These are phyloP conservation scores for Alternaria sp. DNA, from an alignment of 2,329 filamentous ascomycete species.

Conservation along the genomic window DNA sequence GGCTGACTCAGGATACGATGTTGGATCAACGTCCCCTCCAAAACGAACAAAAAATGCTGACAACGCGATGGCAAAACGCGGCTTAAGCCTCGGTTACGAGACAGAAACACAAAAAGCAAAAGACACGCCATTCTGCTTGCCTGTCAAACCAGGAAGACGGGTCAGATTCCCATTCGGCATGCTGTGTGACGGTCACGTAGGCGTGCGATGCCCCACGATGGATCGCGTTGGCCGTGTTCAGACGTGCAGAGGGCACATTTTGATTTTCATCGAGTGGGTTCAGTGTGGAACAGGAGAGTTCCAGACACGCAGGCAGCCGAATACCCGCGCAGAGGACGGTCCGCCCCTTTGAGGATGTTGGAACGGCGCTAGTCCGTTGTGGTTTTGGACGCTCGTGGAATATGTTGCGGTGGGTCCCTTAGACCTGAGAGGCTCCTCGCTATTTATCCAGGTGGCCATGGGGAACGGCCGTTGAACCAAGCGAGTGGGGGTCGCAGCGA, in stretches of 20 bases:
- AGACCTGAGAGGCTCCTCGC: neutral
- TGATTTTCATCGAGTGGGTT: neutral
- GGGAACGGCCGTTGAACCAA: neutral
- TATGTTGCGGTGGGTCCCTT: neutral
- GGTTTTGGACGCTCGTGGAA: slow-evolving; percentile 1
- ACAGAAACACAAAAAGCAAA: slow-evolving; percentile 5
- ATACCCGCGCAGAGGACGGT: neutral
- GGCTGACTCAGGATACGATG: neutral
- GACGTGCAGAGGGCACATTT: slow-evolving; percentile 2
- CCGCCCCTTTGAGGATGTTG: neutral
- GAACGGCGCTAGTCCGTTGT: neutral
- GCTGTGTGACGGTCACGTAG: slow-evolving; percentile 1
- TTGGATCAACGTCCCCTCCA: neutral
- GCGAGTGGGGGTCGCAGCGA: neutral
- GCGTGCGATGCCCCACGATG: slow-evolving; percentile 2
- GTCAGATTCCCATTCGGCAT: slow-evolving; percentile 21
- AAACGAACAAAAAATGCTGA: neutral
- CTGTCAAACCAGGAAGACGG: slow-evolving; percentile 26
- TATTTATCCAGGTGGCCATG: slow-evolving; percentile 1
- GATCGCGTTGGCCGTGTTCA: slow-evolving; percentile 4
- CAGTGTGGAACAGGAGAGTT: slow-evolving; percentile 2
- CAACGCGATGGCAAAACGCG: slow-evolving; percentile 3
- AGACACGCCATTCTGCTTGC: neutral
- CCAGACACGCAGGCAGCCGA: neutral
- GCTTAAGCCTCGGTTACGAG: slow-evolving; percentile 2